Base-by-base conservation (phyloP, 108 stramenopile genomes). In the Nitzschia sp. region DNA sequence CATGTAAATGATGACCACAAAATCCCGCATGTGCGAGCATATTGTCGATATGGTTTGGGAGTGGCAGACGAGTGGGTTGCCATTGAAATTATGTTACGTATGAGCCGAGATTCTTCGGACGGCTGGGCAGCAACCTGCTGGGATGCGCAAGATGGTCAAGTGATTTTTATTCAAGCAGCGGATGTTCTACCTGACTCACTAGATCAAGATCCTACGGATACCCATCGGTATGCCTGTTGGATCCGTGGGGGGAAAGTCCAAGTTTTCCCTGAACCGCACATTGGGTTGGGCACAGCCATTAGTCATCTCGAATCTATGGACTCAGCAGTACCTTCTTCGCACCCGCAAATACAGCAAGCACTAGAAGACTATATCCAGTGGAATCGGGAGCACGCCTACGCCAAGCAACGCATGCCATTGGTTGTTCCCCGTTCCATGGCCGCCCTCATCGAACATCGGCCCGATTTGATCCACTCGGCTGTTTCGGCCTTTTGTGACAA, bases 131-230 rank as follows among this genome's bases (percentile, higher is more conserved):
- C 85, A 11, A 77, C 80, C 57, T 84, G 79, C 56, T 83, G 83
- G 81, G 90, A 91, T 75, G 58, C 75, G 7, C 71, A 85, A 41
- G 90, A 88, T 80, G 90, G 90, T 0, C 90, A 88, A 41, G 54
- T 91, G 10, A 58, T 91, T 40, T 63, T 91, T 24, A 86, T 91
- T 56, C 86, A 88, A 67, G 69, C 78, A 6, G 85, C 90, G n/a
- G 78, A 91, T 24, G 39, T 64, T 57, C 57, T 91, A 24, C 90
- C 90, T 12, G 46, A 55, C 8, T 88, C 84, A 84, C 80, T 89
- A 10, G 87, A 88, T 69, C 75, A 87, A 71, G 69, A 71, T 51
- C 82, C 86, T 55, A 75, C 86, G 1, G 72, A 70, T 29, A 73
- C 59, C 22, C 77, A 79, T 55, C 61, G 60, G 8, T 75, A 87